Conservation (phyloP, 192 early-diverging fungal genomes). For the Gigaspora rosea region DNA sequence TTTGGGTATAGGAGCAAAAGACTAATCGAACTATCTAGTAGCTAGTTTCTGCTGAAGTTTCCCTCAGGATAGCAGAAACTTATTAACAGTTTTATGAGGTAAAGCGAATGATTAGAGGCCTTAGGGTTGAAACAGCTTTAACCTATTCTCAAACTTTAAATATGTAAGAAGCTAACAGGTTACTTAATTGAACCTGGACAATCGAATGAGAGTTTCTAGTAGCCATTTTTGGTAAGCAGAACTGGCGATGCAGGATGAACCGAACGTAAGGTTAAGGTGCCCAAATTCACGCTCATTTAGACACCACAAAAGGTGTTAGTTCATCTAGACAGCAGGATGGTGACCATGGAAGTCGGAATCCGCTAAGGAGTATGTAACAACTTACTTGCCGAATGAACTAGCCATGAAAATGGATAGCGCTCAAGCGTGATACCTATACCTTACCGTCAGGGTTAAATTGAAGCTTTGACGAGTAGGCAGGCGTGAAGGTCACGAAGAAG, state of each 20-base stretch:
- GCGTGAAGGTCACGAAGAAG: slow-evolving; percentile 63
- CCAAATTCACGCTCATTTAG: too few species aligned
- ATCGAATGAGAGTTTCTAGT: too few species aligned
- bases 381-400: slow-evolving; percentile 63
- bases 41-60: too few species aligned
- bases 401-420: slow-evolving; percentile 79
- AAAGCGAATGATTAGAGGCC: slow-evolving; percentile 81
- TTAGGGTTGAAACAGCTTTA: slow-evolving; percentile 55
- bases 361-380: slow-evolving; percentile 75
- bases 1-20: too few species aligned
- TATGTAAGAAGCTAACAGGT: too few species aligned
- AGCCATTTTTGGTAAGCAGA: too few species aligned
- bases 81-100: slow-evolving; percentile 57
- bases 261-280: too few species aligned
- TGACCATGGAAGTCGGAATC: slow-evolving; percentile 82
- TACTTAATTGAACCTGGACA: too few species aligned
- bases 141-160: slow-evolving; percentile 68
- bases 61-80: slow-evolving; percentile 74
- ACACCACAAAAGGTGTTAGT: too few species aligned
- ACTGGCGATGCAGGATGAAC: too few species aligned
- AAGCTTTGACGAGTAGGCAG: slow-evolving; percentile 60
- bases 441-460: slow-evolving; percentile 47
- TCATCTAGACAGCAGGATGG: too few species aligned
- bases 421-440: slow-evolving; percentile 76
- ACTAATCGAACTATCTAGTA: too few species aligned